Evolutionary conservation across 2,329 filamentous ascomycete species (phyloP).

Genomic region (Claviceps sp.): DNA sequence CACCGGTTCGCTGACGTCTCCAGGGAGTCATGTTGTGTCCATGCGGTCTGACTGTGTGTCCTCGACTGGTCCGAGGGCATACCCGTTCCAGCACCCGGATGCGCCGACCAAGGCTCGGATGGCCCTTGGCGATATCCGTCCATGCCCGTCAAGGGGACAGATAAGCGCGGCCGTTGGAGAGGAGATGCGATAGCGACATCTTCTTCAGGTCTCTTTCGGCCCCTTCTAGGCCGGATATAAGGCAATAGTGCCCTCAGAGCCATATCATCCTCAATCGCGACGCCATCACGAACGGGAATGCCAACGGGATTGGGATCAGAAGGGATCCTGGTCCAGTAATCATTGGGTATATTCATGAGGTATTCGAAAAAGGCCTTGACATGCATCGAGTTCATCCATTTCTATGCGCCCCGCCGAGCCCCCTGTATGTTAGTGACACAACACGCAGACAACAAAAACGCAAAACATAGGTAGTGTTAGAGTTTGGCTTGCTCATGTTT

Average conservation of each 20-base stretch:
- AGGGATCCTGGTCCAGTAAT: slow-evolving; percentile 70
- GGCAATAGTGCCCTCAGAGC: slow-evolving; percentile 74
- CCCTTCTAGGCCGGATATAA: slow-evolving; percentile 52
- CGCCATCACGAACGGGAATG: slow-evolving; percentile 61
- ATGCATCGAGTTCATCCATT: slow-evolving; percentile 96
- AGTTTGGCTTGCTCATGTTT: too few species aligned
- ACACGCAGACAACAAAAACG: too few species aligned
- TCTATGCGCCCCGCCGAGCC: slow-evolving; percentile 28
- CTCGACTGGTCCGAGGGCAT: slow-evolving; percentile 24
- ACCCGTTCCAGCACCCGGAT: slow-evolving; percentile 25
- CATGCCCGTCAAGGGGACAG: slow-evolving; percentile 30
- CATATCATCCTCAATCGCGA: slow-evolving; percentile 76
- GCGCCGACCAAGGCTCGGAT: slow-evolving; percentile 33
- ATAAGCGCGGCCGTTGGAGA: slow-evolving; percentile 48
- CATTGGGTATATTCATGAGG: slow-evolving; percentile 61
- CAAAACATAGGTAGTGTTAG: too few species aligned
- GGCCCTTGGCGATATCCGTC: slow-evolving; percentile 21
- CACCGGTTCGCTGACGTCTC: slow-evolving; percentile 56
- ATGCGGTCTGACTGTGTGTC: slow-evolving; percentile 12
- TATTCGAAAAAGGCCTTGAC: slow-evolving; percentile 92
- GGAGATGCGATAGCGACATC: slow-evolving; percentile 36
- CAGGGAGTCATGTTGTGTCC: slow-evolving; percentile 32
- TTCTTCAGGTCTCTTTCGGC: slow-evolving; percentile 50
- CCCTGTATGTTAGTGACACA: background rate
- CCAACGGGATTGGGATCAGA: slow-evolving; percentile 47